Conservation (phyloP, 2,329 filamentous ascomycete genomes). For the Aspergillus hortae region DNA sequence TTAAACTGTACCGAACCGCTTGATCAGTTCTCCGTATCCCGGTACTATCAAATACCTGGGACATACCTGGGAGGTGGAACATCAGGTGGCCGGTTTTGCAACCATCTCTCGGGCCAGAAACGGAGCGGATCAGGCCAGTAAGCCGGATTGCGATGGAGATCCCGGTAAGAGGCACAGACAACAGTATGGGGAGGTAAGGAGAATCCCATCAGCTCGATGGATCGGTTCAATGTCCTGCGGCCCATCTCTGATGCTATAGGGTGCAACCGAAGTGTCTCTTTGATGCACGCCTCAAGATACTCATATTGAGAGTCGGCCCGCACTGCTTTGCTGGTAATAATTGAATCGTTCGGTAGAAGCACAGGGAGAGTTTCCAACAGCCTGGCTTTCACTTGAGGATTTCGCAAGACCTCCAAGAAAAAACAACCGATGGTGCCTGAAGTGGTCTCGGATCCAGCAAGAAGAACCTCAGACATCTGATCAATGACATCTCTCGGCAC, state of each 20-base stretch:
- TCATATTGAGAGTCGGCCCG: background rate
- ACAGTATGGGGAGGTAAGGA: background rate
- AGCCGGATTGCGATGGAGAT: background rate
- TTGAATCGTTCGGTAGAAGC: background rate
- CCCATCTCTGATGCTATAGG: conserved; percentile 6
- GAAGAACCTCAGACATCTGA: conserved; percentile 1
- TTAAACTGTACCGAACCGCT: background rate
- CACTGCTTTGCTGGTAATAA: conserved; percentile 1
- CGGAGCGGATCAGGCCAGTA: background rate
- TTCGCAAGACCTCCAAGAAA: background rate
- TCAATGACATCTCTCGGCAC: background rate
- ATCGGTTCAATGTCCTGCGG: background rate
- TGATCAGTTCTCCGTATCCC: background rate
- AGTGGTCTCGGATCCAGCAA: conserved; percentile 2
- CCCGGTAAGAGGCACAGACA: background rate
- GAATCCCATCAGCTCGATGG: background rate
- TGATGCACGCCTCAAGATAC: conserved; percentile 5
- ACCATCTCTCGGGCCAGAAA: conserved; percentile 1
- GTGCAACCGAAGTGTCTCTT: conserved; percentile 3
- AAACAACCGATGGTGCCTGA: conserved; percentile 5
- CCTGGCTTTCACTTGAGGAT: background rate
- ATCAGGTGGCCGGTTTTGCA: background rate
- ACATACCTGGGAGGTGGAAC: background rate
- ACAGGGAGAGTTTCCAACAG: background rate
- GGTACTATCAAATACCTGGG: background rate